Base-by-base conservation (phyloP, 805 yeast species). In the Metschnikowia lunata region DNA sequence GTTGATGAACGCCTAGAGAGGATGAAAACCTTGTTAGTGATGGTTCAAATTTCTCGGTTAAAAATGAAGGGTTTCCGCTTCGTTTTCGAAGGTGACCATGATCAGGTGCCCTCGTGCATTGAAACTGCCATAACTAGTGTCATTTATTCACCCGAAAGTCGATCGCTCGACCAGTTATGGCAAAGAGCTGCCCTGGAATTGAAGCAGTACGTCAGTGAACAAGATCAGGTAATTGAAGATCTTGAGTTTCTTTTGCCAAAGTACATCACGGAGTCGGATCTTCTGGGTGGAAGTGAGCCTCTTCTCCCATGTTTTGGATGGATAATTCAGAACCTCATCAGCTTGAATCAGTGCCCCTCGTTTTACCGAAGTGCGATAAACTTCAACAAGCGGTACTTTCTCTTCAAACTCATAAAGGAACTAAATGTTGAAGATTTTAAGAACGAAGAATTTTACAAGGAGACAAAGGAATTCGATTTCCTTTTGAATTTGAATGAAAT, bases 241-340 rank as follows among this genome's bases (percentile, higher is more conserved):
- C 40, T 71, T 23, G 48, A 56, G 37, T 52, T 51, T 39, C 55
- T 71, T 26, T 54, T 71, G 37, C 76, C 75, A 0, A 43, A 42
- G 2, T 45, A 52, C 12, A 42, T 71, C 13, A 52, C 52, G 4
- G 42, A 51, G 5, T 39, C 52, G 1, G 72, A 67, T 37, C 59
- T 70, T 37, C 57, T 53, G 33, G 59, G 62, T 27, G 63, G 62
- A 49, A 49, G 61, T 46, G 71, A 73, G 42, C 74, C 82, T 0
- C 66, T 87, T 39, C 78, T 88, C 6, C 93, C 96, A 2, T 90
- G 97, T 57, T 79, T 88, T 47, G 97, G 97, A 9, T 91, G 98
- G 98, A 71, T 88, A 40, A 70, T 85, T 23, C 91, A 85, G 54
- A 80, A 95, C 48, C 66, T 91, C 50, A 60, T 89, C 43, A 96